Evolutionary conservation across 108 stramenopile species (phyloP).

Genomic region (Epipyxis sp.): DNA sequence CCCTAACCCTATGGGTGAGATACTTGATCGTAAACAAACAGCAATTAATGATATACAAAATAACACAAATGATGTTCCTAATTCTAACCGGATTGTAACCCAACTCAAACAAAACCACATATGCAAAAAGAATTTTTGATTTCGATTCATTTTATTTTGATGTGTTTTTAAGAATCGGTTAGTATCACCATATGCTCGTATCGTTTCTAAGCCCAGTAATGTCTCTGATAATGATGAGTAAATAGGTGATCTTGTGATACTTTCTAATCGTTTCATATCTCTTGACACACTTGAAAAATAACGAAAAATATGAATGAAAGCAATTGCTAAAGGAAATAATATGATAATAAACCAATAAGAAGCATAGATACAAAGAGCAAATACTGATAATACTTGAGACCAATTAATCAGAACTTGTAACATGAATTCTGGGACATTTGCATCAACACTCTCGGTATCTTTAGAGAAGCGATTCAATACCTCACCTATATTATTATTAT

Average conservation of each 20-base stretch:
- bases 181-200: conserved; percentile 34
- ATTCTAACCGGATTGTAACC: conserved; percentile 7
- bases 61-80: not conserved
- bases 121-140: conserved; percentile 19
- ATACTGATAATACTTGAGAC: not conserved
- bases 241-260: conserved; percentile 36
- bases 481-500: too few species aligned
- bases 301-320: not conserved
- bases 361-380: conserved; percentile 17
- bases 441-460: conserved; percentile 21
- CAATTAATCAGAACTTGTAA: not conserved
- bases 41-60: not conserved
- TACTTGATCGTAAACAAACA: not conserved
- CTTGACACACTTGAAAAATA: conserved; percentile 20
- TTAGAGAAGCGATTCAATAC: conserved; percentile 32
- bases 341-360: not conserved
- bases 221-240: conserved; percentile 19
- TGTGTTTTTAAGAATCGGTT: not conserved
- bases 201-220: conserved; percentile 27
- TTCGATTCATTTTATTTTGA: not conserved
- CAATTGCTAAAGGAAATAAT: not conserved
- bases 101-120: not conserved
- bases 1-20: conserved; percentile 20
- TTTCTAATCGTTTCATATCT: conserved; percentile 44
- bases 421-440: conserved; percentile 24